Evolutionary conservation across 139 green algal species (phyloP).

Genomic region (Raphidocelis subcapitata): DNA sequence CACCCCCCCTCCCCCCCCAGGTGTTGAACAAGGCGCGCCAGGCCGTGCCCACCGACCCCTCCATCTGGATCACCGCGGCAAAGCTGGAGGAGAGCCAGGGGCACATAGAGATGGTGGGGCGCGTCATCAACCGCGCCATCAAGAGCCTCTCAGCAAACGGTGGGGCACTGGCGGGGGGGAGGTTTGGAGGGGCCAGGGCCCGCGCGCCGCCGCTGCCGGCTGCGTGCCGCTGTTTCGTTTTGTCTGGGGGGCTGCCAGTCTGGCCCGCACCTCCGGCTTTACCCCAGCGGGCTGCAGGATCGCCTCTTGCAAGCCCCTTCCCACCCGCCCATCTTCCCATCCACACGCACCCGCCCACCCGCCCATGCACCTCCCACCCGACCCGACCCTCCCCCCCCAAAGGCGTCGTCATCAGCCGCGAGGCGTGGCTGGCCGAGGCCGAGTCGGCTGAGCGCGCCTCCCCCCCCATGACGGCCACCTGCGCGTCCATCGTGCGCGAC

Average conservation of each 20-base stretch:
- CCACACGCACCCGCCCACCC: no score
- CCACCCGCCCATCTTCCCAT: constrained; percentile 60
- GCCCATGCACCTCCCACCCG: no score
- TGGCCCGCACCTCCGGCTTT: no score
- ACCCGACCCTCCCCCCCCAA: no score
- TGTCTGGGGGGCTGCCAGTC: no score
- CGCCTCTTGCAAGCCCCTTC: neutral
- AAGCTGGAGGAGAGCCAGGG: constrained; percentile 96
- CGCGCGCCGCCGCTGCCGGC: neutral
- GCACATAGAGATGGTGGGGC: constrained; percentile 76
- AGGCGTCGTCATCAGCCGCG: constrained; percentile 90
- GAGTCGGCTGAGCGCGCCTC: constrained; percentile 73
- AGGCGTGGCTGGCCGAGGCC: constrained; percentile 86
- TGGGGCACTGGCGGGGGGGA: constrained; percentile 12
- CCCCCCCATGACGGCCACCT: constrained; percentile 67
- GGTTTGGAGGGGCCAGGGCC: neutral
- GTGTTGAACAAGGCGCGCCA: constrained; percentile 94
- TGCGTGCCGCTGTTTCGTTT: neutral
- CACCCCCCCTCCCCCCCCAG: constrained; percentile 28
- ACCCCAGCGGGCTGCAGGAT: no score
- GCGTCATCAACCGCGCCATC: constrained; percentile 40
- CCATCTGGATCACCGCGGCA: constrained; percentile 93
- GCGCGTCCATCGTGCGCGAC: constrained; percentile 74
- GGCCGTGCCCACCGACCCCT: constrained; percentile 86
- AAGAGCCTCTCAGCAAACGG: constrained; percentile 37